Base-by-base conservation (phyloP, 345 rosid genomes). In the Melaleuca quinquenervia region DNA sequence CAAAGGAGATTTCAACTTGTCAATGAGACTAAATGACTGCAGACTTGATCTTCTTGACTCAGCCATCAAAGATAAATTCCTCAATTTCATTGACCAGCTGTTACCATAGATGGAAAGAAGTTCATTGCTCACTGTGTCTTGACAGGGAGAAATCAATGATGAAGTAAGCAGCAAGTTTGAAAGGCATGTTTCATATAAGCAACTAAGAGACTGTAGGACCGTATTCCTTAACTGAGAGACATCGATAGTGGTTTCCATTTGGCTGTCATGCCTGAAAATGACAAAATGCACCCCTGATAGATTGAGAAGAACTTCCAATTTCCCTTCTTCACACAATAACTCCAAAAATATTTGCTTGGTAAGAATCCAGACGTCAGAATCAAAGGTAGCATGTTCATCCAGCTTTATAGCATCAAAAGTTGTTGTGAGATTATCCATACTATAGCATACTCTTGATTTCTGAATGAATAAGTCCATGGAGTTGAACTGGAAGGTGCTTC, bases 331-430 rank as follows among this genome's bases (percentile, higher is more conserved):
- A 83, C 85, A 93, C 85, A 88, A 87, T 75, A 93, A 50, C 60
- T 93, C 94, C 53, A 90, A 48, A 85, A 87, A 87, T 82, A 86
- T 87, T 89, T 87, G 89, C 87, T 86, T 90, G 87, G 93, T 83
- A 89, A 95, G 92, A 85, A 91, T 85, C 97, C 95, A 92, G 52
- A 95, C 87, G 87, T 94, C 96, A 83, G 85, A 91, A 86, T 93
- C 91, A 84, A 86, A 89, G 6, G 87, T 82, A 85, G 80, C 82
- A 87, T 86, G 55, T 27, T 29, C 91, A 84, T 86, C 87, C 48
- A 88, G 85, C 85, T 86, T 87, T n/a, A 75, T 54, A 87, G 88
- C 89, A 87, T 91, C 93, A 89, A 82, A 85, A 85, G 54, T 83
- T 88, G 89, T 89, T 54, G 58, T 85, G 54, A 54, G 60, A 87